phyloP scores from a whole-genome alignment of 75 land plant genomes.

The Adiantum capillusveneris region DNA sequence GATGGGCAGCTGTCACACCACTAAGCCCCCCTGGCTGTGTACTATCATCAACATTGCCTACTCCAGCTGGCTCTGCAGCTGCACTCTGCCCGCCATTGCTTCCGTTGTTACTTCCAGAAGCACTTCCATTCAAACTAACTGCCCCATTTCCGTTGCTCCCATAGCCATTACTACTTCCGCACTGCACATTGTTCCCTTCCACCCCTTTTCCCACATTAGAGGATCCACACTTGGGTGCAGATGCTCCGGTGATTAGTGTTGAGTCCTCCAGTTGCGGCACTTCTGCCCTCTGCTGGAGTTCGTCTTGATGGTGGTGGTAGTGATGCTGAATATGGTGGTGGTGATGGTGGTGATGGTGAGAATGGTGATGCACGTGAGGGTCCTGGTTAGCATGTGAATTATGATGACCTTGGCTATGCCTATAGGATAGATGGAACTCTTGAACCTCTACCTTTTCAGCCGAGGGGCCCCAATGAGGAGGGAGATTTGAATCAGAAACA shows the following conservation, averaged over 20 bases:
- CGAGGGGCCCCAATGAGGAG: constrained; percentile 18
- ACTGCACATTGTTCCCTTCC: neutral
- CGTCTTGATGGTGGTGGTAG: constrained; percentile 28
- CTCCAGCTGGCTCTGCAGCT: constrained; percentile 26
- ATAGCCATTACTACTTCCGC: constrained; percentile 12
- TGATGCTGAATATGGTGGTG: constrained; percentile 40
- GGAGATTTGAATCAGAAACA: constrained; percentile 17
- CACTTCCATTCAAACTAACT: constrained; percentile 56
- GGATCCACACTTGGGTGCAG: constrained; percentile 56
- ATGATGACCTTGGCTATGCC: constrained; percentile 25
- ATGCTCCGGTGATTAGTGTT: constrained; percentile 24
- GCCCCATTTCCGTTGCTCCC: constrained; percentile 31
- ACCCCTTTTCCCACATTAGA: constrained; percentile 28
- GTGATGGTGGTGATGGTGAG: constrained; percentile 44
- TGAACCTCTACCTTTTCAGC: constrained; percentile 19
- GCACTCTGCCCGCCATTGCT: constrained; percentile 47
- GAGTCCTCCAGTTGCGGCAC: constrained; percentile 31
- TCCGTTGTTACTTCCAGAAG: constrained; percentile 66
- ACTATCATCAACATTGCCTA: constrained; percentile 1
- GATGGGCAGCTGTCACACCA: constrained; percentile 31
- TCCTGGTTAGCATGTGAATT: constrained; percentile 2
- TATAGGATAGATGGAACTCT: constrained; percentile 8
- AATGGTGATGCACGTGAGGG: constrained; percentile 16
- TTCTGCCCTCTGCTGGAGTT: constrained; percentile 22
- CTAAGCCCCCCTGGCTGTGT: constrained; percentile 13